Evolutionary conservation across 225 moss, liverwort and hornwort species (phyloP).

Genomic region (Takakia lepidozioides): DNA sequence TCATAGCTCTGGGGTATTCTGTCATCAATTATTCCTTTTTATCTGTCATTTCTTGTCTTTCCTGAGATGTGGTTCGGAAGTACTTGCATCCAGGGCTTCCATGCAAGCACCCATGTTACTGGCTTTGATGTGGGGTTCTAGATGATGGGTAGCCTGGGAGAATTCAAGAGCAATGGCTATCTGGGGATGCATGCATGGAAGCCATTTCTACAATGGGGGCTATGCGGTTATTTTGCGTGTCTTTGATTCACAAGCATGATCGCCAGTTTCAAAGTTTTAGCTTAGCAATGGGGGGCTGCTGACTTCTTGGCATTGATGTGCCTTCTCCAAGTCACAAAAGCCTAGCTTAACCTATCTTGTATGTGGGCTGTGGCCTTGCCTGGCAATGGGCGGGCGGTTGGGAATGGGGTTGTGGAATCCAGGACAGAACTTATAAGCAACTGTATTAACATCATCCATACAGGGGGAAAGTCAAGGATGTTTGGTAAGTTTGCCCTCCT

Average conservation of each 20-base stretch:
- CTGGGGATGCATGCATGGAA: conserved; percentile 3
- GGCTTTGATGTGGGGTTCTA: too few species aligned
- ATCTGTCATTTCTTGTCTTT: too few species aligned
- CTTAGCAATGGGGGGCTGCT: conserved; percentile 3
- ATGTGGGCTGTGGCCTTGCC: conserved; percentile 36
- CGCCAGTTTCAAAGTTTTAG: not conserved
- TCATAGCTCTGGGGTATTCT: too few species aligned
- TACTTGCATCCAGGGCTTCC: too few species aligned
- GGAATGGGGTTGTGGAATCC: conserved; percentile 29
- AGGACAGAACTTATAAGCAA: conserved; percentile 32
- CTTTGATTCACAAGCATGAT: not conserved
- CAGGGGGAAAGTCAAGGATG: conserved; percentile 17
- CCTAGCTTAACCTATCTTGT: conserved; percentile 23
- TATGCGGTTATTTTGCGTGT: too few species aligned
- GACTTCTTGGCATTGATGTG: conserved; percentile 2
- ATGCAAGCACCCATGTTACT: too few species aligned
- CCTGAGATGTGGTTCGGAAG: too few species aligned
- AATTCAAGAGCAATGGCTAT: too few species aligned
- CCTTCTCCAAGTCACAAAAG: not conserved
- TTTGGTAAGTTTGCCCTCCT: conserved; percentile 31
- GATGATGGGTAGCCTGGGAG: too few species aligned
- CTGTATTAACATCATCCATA: conserved; percentile 19
- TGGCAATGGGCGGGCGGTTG: conserved; percentile 25
- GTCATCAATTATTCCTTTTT: too few species aligned
- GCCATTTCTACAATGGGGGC: too few species aligned